Base-by-base conservation (phyloP, 2,329 filamentous ascomycete genomes). In the Neonectria faginata region DNA sequence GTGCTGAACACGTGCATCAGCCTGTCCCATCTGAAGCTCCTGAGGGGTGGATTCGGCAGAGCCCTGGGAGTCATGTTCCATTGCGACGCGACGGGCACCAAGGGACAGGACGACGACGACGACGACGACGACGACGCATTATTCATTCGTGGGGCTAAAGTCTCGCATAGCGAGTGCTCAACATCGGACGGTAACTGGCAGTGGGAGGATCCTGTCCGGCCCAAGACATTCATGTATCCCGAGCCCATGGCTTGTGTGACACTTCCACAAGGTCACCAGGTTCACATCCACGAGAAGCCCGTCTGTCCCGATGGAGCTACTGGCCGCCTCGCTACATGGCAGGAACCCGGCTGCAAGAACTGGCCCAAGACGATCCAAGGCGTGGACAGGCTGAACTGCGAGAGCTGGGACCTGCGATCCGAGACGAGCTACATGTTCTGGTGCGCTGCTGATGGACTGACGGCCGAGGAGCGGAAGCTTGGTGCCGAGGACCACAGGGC, bases 1-100 rank as follows among this genome's bases (percentile, higher is more conserved):
- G 55, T 60, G 57, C n/a, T 60, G 6, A 48, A 48, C 20, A 60
- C 57, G 10, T 60, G 57, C 31, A 60, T 60, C 50, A 60, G 41
- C 31, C 47, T 54, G 50, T 39, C 39, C 16, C 20, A 20, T 0
- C n/a, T 60, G 48, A 47, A 25, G 22, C 57, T 54, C 1, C n/a
- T 20, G 1, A 47, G 42, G 7, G 57, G 50, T 1, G 57, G 48
- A 12, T 27, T 53, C 10, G 48, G 31, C 42, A 27, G 31, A 47
- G 57, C 42, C 11, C 22, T 39, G 3, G 57, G 50, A 14, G 31
- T 54, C 31, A 60, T 60, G 57, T 60, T 60, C 31, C 8, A 54
- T 20, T 60, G 57, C 42, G 41, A 48, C 31, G 57, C 50, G 9
- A 39, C 54, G 2, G 16, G 3, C 11, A 14, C 41, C 22, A 47